Evolutionary conservation across 192 early-diverging fungal genomes (phyloP), one percentile per base, ranked within the genome.

Genomic region (Coemansia sp.): DNA sequence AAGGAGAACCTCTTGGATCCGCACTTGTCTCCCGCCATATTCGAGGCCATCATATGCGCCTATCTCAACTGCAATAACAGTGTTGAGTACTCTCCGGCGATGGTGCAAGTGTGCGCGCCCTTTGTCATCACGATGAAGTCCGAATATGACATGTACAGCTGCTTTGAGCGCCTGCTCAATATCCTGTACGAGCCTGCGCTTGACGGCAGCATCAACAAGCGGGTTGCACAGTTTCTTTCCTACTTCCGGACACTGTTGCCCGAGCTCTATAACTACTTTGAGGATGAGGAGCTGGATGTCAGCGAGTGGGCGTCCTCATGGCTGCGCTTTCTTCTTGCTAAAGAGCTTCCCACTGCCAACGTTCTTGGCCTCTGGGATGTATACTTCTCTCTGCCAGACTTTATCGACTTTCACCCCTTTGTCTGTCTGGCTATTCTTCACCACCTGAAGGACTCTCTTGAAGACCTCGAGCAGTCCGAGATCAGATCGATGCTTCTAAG

Each of bases 191-290:
- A 92, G 46, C 84, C 92, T 59, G 87, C 85, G 59, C 77, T 79
- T 18, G 73, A 59, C 29, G 75, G 82, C 58, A 85, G 84, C 58
- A 86, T 94, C 42, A 89, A 92, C 65, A 86, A 91, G 61, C 86
- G 88, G 20, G 84, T 96, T 4, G 91, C 94, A 6, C 87, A 90
- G 66, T 96, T 96, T 64, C 85, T 94, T 74, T 93, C 78, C 66
- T 81, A 92, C 51, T 93, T 96, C 79, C 79, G 94, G 57, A 88
- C 86, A 30, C 81, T 92, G 49, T 73, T 94, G 68, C 94, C 94
- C 20, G 94, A 96, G 42, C 77, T 96, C 66, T 95, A 95, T 71
- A 93, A 87, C 69, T 93, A 92, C 75, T 97, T 97, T 86, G 92
- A 95, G 69, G 95, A 97, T 57, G 95, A 97, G 59, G 94, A 96